Conservation (phyloP, 2,329 filamentous ascomycete species). For the Karstenula rhodostoma region DNA sequence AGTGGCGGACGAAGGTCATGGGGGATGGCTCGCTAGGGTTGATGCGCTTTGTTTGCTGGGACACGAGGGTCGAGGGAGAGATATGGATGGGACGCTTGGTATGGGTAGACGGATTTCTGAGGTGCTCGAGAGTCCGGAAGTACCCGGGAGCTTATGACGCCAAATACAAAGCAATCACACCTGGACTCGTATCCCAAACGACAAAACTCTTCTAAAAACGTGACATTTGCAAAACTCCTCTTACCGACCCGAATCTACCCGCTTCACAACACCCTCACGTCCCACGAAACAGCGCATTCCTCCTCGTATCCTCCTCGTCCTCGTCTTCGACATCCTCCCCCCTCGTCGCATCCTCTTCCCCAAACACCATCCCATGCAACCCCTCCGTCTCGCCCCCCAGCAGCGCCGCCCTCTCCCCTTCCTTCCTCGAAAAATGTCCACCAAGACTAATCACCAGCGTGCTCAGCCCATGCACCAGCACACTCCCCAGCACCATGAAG, state of each 20-base stretch:
- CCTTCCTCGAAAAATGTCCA: conserved; percentile 56
- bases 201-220: too few relatives aligned
- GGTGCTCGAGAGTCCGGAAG: too few relatives aligned
- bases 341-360: conserved; percentile 44
- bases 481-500: conserved; percentile 63
- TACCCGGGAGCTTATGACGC: too few relatives aligned
- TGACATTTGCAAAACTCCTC: background rate
- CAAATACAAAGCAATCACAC: too few relatives aligned
- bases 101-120: too few relatives aligned
- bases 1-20: too few relatives aligned
- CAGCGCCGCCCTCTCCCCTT: conserved; percentile 59
- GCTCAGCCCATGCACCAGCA: conserved; percentile 63
- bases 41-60: too few relatives aligned
- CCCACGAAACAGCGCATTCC: background rate
- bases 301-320: conserved; percentile 4
- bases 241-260: background rate
- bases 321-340: conserved; percentile 21
- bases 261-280: background rate
- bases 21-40: too few relatives aligned
- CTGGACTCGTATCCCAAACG: too few relatives aligned
- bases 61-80: too few relatives aligned
- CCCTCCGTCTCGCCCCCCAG: conserved; percentile 60
- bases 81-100: too few relatives aligned
- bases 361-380: conserved; percentile 60
- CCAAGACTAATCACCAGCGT: conserved; percentile 60